Evolutionary conservation across 1,284 basidiomycete species (phyloP).

Genomic region (Rhodotorula sp.): DNA sequence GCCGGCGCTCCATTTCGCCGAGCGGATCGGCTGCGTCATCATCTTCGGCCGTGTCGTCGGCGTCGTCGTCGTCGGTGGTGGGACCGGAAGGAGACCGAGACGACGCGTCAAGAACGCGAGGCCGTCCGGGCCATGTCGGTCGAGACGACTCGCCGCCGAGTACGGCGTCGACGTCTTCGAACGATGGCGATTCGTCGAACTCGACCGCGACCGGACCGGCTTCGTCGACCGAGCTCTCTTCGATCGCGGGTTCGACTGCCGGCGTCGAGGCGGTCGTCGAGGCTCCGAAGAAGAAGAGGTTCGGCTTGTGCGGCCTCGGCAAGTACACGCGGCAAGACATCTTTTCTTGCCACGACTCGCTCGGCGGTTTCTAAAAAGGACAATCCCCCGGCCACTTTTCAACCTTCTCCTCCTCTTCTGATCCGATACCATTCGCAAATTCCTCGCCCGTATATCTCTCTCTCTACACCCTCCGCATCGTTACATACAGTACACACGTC

Average conservation of each 20-base stretch:
- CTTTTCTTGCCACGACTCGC: constrained; percentile 30
- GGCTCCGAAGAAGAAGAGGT: constrained; percentile 30
- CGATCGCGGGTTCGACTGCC: not conserved
- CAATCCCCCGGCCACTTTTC: not conserved
- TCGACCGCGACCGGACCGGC: constrained; percentile 3
- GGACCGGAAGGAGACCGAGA: not conserved
- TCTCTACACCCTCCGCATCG: too few species aligned
- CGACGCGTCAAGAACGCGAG: not conserved
- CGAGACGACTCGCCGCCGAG: constrained; percentile 1
- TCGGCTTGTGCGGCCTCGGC: constrained; percentile 36
- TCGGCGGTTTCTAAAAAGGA: constrained; percentile 33
- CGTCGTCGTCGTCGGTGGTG: not conserved
- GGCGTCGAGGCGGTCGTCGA: not conserved
- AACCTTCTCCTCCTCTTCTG: not conserved
- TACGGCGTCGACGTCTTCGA: not conserved
- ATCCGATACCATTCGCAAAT: not conserved
- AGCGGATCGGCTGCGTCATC: constrained; percentile 4
- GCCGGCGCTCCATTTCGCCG: not conserved
- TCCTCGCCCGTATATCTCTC: not conserved
- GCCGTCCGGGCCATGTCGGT: not conserved
- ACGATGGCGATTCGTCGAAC: constrained; percentile 11
- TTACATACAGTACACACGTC: too few species aligned
- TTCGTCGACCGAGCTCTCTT: constrained; percentile 3
- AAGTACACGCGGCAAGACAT: constrained; percentile 36
- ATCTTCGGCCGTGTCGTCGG: constrained; percentile 4